Conservation (phyloP, 2,329 filamentous ascomycete species). For the Pyricularia sp. region DNA sequence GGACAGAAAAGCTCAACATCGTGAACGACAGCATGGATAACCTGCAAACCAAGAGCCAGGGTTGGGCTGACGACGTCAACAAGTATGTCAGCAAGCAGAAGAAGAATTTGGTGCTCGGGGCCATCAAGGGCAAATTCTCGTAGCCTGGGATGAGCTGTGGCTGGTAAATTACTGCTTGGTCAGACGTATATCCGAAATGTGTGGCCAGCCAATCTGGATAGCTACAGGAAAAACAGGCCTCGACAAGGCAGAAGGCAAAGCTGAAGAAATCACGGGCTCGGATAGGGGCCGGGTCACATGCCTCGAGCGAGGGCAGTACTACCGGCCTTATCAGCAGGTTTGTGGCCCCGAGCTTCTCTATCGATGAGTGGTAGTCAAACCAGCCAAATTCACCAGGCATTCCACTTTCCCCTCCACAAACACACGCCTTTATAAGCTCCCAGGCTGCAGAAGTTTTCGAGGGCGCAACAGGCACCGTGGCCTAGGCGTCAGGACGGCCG, state of each 20-base stretch:
- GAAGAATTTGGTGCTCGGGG: constrained; percentile 64
- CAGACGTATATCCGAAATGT: too few species aligned
- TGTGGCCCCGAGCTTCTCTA: too few species aligned
- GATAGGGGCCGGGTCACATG: background rate
- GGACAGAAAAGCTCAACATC: constrained; percentile 74
- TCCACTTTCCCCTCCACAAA: too few species aligned
- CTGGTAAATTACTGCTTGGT: background rate
- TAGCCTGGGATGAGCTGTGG: constrained; percentile 4
- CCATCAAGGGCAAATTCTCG: constrained; percentile 46
- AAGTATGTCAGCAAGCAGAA: constrained; percentile 85
- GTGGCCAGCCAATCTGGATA: too few species aligned
- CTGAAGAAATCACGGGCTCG: background rate
- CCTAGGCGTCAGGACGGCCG: too few species aligned
- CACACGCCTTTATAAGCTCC: too few species aligned
- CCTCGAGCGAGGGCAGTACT: background rate
- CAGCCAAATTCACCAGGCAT: too few species aligned
- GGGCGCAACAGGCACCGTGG: too few species aligned
- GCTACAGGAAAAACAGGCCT: background rate
- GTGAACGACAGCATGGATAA: constrained; percentile 77
- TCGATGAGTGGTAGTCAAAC: too few species aligned
- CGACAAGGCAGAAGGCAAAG: background rate
- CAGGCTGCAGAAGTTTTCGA: too few species aligned
- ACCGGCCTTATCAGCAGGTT: background rate
- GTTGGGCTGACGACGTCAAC: constrained; percentile 76
- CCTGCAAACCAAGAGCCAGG: constrained; percentile 65